Percentiles rank a stretch among this genome's conserved stretches.
These are phyloP conservation scores for Aspergillus taichungensis DNA, from an alignment of 495 filamentous ascomycete species.

Conservation along the genomic window DNA sequence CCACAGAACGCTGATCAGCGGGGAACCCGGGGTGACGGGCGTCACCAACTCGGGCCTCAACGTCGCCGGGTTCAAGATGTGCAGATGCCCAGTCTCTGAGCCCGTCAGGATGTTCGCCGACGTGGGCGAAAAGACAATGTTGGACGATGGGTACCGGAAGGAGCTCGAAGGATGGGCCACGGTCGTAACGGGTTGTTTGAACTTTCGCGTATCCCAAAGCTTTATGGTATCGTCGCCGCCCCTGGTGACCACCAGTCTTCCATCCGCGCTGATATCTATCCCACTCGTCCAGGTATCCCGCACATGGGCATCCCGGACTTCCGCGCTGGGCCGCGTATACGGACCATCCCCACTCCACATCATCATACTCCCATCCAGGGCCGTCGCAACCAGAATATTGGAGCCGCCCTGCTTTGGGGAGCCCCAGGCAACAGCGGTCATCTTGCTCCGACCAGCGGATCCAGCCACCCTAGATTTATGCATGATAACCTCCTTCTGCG, in stretches of 20 bases:
- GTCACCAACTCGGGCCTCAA: slow-evolving; percentile 76
- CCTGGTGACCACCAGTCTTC: slow-evolving; percentile 76
- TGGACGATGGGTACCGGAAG: slow-evolving; percentile 69
- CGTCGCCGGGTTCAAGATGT: slow-evolving; percentile 89
- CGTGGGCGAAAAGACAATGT: slow-evolving; percentile 81
- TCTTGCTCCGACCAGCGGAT: slow-evolving; percentile 80
- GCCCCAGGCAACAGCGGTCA: slow-evolving; percentile 92
- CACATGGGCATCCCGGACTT: slow-evolving; percentile 77
- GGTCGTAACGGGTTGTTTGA: slow-evolving; percentile 76
- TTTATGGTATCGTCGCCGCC: slow-evolving; percentile 84
- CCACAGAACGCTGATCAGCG: slow-evolving; percentile 81
- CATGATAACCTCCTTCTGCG: slow-evolving; percentile 87
- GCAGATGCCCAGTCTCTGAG: slow-evolving; percentile 75
- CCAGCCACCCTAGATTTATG: slow-evolving; percentile 84
- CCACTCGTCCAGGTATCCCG: slow-evolving; percentile 86
- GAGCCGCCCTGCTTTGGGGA: slow-evolving; percentile 62
- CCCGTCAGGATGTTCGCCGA: slow-evolving; percentile 79
- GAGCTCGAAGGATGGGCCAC: slow-evolving; percentile 77
- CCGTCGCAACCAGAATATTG: slow-evolving; percentile 76
- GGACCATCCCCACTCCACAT: slow-evolving; percentile 90
- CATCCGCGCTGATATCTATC: slow-evolving; percentile 85
- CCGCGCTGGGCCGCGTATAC: slow-evolving; percentile 73
- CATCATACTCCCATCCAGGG: slow-evolving; percentile 81
- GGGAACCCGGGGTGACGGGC: slow-evolving; percentile 71
- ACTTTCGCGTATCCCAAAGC: slow-evolving; percentile 95